These are phyloP conservation scores for Epichloe sibirici DNA, from an alignment of 2,329 filamentous ascomycete genomes.

Conservation along the genomic window DNA sequence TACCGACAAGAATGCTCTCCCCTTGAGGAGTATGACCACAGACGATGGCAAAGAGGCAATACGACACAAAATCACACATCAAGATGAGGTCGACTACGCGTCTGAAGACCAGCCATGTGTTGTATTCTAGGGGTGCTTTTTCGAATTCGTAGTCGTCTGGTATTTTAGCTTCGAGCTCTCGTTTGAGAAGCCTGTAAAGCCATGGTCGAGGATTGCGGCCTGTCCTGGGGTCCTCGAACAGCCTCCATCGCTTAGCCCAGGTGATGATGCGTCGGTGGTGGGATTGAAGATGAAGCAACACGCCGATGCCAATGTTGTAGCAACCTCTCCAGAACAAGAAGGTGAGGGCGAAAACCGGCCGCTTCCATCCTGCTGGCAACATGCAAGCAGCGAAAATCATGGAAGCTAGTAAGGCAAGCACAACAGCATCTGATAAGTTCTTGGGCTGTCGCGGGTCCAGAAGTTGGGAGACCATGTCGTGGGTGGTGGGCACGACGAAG, in stretches of 20 bases:
- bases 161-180: slow-evolving; percentile 89
- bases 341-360: slow-evolving; percentile 66
- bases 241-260: slow-evolving; percentile 74
- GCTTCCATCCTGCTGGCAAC: slow-evolving; percentile 56
- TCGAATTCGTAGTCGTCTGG: slow-evolving; percentile 89
- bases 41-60: slow-evolving; percentile 88
- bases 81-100: slow-evolving; percentile 91
- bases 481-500: slow-evolving; percentile 88
- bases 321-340: slow-evolving; percentile 87
- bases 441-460: slow-evolving; percentile 91
- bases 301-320: slow-evolving; percentile 91
- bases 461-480: slow-evolving; percentile 98
- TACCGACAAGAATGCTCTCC: slow-evolving; percentile 57
- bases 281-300: slow-evolving; percentile 80
- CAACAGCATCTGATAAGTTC: slow-evolving; percentile 74
- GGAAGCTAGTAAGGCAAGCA: slow-evolving; percentile 63
- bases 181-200: slow-evolving; percentile 74
- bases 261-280: slow-evolving; percentile 73
- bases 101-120: slow-evolving; percentile 95
- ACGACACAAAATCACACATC: slow-evolving; percentile 97
- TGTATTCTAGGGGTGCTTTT: slow-evolving; percentile 90
- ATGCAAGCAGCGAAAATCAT: slow-evolving; percentile 64
- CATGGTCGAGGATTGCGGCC: slow-evolving; percentile 72
- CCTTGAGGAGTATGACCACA: slow-evolving; percentile 64
- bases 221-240: slow-evolving; percentile 76